Percentiles rank a stretch among this genome's conserved stretches.
These are phyloP conservation scores for Aspergillus uvarum DNA, from an alignment of 2,329 filamentous ascomycete genomes.

Conservation along the genomic window DNA sequence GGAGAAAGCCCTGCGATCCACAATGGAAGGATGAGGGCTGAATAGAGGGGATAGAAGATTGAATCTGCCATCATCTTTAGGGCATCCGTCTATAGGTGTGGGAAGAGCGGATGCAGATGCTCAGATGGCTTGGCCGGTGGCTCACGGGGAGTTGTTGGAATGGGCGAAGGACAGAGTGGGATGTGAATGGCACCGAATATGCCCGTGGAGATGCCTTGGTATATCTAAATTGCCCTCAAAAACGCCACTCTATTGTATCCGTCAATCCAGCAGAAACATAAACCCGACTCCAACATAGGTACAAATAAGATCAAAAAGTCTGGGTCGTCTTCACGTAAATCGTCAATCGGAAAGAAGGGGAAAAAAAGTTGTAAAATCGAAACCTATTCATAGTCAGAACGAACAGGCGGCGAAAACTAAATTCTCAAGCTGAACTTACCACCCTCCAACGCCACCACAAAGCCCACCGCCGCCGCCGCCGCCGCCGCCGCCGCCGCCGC, in stretches of 20 bases:
- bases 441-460: neutral
- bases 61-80: conserved; percentile 53
- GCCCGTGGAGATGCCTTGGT: neutral
- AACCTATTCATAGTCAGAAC: too few relatives aligned
- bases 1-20: conserved; percentile 29
- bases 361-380: too few relatives aligned
- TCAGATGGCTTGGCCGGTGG: conserved; percentile 30
- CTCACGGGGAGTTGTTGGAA: neutral
- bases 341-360: neutral
- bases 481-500: too few relatives aligned
- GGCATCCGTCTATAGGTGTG: conserved; percentile 40
- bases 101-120: conserved; percentile 37
- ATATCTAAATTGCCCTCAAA: neutral
- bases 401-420: too few relatives aligned
- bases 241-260: neutral
- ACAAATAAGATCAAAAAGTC: neutral
- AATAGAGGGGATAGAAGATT: conserved; percentile 23
- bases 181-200: neutral
- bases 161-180: neutral
- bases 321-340: neutral
- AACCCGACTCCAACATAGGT: neutral
- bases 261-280: neutral
- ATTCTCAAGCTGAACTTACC: too few relatives aligned
- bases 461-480: too few relatives aligned
- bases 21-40: conserved; percentile 21